Evolutionary conservation across 116 monocot species (phyloP), one percentile per base, ranked within the genome.

Genomic region (Zostera marina): DNA sequence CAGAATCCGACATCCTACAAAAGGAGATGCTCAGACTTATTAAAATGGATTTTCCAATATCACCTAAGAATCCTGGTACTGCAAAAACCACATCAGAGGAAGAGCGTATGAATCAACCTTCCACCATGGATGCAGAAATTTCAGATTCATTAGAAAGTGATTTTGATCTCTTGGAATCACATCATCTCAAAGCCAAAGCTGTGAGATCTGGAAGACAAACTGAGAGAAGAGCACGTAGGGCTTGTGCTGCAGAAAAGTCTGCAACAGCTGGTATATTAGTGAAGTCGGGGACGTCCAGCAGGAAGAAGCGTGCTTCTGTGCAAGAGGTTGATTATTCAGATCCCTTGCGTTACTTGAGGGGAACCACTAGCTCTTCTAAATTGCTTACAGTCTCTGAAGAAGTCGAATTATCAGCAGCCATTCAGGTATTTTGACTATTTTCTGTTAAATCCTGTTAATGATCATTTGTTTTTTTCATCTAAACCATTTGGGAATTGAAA

Each of bases 361-460:
- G 67, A 17, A 88, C 76, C 20, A 73, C 88, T 20, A 77, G 63
- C 41, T 66, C 73, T 51, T 68, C 74, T 44, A 81, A 68, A 66
- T 74, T 81, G 65, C 77, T 93, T 23, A 84, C 93, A 47, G 72
- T 79, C 61, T 32, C 56, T 53, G 84, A 93, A 76, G 93, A 93
- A 63, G 52, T 73, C 39, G 79, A 84, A 46, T 56, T 84, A 39
- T 93, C 93, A 41, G 74, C 68, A 64, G 88, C 74, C 54, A 84
- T 93, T 66, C 93, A 93, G 79, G 88, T 93, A 17, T n/a, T n/a
- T n/a, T n/a, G n/a, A n/a, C n/a, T n/a, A 47, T 45, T 60, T 19
- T 11, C 2, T 41, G 11, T 41, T 59, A 3, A 19, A 61, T 13
- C 15, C 12, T 61, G 46, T 13, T 22, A 17, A 8, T 12, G 7